A percentile compares a stretch with the other conserved stretches of the same genome.
These are phyloP conservation scores for Cinchona pubescens DNA, from an alignment of 257 asterid genomes.

Conservation along the genomic window DNA sequence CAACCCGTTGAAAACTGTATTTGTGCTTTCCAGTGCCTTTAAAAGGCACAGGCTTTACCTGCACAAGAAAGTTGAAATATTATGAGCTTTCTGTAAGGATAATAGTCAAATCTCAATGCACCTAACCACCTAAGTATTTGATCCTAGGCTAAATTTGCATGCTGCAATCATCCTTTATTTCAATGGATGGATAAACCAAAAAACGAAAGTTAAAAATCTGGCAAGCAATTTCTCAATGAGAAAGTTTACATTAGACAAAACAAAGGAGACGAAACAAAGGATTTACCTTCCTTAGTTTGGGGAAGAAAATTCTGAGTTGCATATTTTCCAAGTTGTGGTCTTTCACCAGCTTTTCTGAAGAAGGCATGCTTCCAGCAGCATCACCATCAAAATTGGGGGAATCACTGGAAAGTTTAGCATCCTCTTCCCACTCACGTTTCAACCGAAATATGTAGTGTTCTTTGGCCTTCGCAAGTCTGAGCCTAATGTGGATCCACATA, in stretches of 20 bases:
- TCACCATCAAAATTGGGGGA: slow-evolving; percentile 23
- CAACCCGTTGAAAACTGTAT: slow-evolving; percentile 91
- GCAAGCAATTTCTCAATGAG: not conserved
- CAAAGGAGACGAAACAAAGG: not conserved
- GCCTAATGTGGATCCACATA: slow-evolving; percentile 90
- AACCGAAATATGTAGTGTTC: slow-evolving; percentile 60
- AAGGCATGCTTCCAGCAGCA: slow-evolving; percentile 31
- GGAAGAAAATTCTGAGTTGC: slow-evolving; percentile 68
- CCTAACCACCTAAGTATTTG: not conserved
- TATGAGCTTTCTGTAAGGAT: not conserved
- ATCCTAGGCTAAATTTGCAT: not conserved
- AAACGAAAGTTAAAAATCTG: not conserved
- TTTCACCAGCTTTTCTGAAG: slow-evolving; percentile 35
- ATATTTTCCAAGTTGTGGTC: slow-evolving; percentile 39
- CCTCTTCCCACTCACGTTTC: slow-evolving; percentile 76
- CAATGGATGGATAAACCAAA: not conserved
- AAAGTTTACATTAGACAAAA: not conserved
- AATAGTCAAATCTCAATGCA: not conserved
- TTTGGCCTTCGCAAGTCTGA: slow-evolving; percentile 86
- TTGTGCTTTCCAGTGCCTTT: slow-evolving; percentile 94
- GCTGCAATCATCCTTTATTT: not conserved
- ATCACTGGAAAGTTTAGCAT: slow-evolving; percentile 43
- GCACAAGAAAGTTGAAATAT: slow-evolving; percentile 14
- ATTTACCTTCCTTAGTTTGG: slow-evolving; percentile 72
- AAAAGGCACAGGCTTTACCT: slow-evolving; percentile 71